Percentiles rank a stretch among this genome's conserved stretches.
phyloP scores from a whole-genome alignment of 192 early-diverging fungal genomes.

The Nowakowskiella sp. region DNA sequence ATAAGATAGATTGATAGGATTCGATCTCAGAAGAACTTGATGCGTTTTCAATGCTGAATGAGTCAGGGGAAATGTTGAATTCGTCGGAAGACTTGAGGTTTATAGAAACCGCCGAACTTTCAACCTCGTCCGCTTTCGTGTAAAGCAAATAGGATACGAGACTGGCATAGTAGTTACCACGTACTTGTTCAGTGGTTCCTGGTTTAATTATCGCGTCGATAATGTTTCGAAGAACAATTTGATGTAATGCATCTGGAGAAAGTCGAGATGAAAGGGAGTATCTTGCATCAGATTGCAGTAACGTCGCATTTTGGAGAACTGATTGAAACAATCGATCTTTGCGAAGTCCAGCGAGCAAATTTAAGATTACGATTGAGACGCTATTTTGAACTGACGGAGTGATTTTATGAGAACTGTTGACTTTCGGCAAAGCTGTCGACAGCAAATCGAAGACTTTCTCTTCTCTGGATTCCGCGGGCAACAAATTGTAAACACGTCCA shows the following conservation, averaged over 20 bases:
- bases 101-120: neutral
- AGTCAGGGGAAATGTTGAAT: no score
- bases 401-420: slow-evolving; percentile 24
- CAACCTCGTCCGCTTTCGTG: slow-evolving; percentile 26
- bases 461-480: slow-evolving; percentile 56
- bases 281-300: slow-evolving; percentile 3
- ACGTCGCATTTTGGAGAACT: slow-evolving; percentile 33
- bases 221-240: slow-evolving; percentile 37
- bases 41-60: no score
- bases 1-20: no score
- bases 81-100: neutral
- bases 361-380: slow-evolving; percentile 46
- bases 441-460: slow-evolving; percentile 60
- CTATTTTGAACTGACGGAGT: no score
- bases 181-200: slow-evolving; percentile 46
- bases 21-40: no score
- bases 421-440: slow-evolving; percentile 50
- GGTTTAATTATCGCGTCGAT: slow-evolving; percentile 52
- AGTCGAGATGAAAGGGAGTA: slow-evolving; percentile 9
- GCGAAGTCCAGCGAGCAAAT: slow-evolving; percentile 47
- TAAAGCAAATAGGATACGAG: slow-evolving; percentile 67
- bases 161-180: slow-evolving; percentile 75
- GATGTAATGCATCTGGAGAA: slow-evolving; percentile 27
- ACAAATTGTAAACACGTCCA: slow-evolving; percentile 51
- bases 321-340: slow-evolving; percentile 46